Percentiles rank a stretch among this genome's conserved stretches.
Conservation (phyloP, 2,329 filamentous ascomycete species). For the Botrytis pseudocinerea region DNA sequence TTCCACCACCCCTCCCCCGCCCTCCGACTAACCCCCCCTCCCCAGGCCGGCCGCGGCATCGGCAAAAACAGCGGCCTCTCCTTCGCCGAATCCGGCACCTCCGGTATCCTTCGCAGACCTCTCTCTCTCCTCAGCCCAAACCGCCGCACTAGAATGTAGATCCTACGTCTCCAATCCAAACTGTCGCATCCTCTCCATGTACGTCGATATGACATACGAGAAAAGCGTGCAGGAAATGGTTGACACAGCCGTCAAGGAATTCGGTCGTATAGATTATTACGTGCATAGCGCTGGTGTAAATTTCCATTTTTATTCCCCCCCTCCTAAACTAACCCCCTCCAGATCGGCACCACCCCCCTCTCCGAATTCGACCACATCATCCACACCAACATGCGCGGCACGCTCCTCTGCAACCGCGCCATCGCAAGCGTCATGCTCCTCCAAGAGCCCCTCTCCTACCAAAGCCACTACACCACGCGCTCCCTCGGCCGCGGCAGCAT, state of each 20-base stretch:
- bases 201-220: slow-evolving; percentile 26
- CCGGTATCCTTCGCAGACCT: slow-evolving; percentile 37
- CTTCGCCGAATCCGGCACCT: slow-evolving; percentile 8
- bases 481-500: neutral
- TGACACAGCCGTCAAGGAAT: slow-evolving; percentile 43
- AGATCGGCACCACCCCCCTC: neutral
- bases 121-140: slow-evolving; percentile 24
- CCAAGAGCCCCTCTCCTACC: neutral
- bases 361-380: slow-evolving; percentile 4
- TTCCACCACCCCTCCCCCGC: too few relatives aligned
- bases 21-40: neutral
- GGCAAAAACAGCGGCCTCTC: neutral
- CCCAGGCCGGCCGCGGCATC: neutral
- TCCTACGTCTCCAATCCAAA: slow-evolving; percentile 32
- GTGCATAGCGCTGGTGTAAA: slow-evolving; percentile 50
- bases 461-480: neutral
- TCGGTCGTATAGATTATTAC: slow-evolving; percentile 54
- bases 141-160: slow-evolving; percentile 34
- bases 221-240: slow-evolving; percentile 28
- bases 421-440: neutral
- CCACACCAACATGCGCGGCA: neutral
- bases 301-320: too few relatives aligned
- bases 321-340: too few relatives aligned
- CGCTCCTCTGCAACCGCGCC: neutral
- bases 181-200: slow-evolving; percentile 32